Conservation (phyloP, 768 basidiomycete species). For the Guyanaporus albipodus region DNA sequence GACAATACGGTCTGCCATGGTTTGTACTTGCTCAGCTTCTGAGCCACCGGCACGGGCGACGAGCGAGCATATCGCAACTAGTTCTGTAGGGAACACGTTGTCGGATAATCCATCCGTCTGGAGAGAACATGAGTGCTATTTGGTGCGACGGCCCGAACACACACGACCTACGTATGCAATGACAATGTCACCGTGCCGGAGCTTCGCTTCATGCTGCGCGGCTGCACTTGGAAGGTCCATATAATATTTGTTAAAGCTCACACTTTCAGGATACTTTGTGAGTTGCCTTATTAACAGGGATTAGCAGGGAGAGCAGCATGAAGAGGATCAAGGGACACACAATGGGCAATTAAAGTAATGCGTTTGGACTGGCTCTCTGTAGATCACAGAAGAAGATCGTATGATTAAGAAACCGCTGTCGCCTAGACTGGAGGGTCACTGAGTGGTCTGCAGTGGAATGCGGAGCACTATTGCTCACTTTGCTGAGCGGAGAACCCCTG, state of each 20-base stretch:
- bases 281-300: slow-evolving; percentile 24
- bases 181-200: slow-evolving; percentile 52
- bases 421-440: slow-evolving; percentile 50
- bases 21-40: slow-evolving; percentile 61
- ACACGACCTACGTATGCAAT: slow-evolving; percentile 41
- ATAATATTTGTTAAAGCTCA: slow-evolving; percentile 8
- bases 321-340: slow-evolving; percentile 14
- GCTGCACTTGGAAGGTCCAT: slow-evolving; percentile 42
- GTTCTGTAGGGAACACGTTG: slow-evolving; percentile 63
- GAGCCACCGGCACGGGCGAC: slow-evolving; percentile 51
- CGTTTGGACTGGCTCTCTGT: slow-evolving; percentile 36
- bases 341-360: slow-evolving; percentile 35
- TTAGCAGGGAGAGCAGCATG: neutral
- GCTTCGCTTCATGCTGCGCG: slow-evolving; percentile 41
- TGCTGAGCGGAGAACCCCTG: slow-evolving; percentile 69
- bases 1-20: slow-evolving; percentile 69
- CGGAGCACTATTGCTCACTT: slow-evolving; percentile 47
- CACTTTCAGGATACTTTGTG: slow-evolving; percentile 32
- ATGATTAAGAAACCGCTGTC: slow-evolving; percentile 75
- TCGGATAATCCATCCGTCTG: slow-evolving; percentile 57
- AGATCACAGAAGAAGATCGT: slow-evolving; percentile 59
- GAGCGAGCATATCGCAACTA: slow-evolving; percentile 65
- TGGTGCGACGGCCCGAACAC: no score
- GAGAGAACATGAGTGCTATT: slow-evolving; percentile 4
- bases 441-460: slow-evolving; percentile 1